Base-by-base conservation (phyloP, 176 grass and related monocot species). In the Typha latifolia region DNA sequence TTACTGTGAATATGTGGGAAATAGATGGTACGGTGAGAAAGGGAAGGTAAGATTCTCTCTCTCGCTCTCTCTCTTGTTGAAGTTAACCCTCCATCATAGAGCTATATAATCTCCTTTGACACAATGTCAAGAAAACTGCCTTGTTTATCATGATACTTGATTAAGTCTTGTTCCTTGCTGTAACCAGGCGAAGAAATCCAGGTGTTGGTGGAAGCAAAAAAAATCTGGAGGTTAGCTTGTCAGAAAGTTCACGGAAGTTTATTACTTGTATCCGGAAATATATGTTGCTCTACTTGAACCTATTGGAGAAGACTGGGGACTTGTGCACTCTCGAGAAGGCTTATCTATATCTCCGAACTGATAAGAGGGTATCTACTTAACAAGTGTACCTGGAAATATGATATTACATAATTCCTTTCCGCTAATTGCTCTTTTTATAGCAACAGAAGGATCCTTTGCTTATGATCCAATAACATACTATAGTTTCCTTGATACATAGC, bases 1-100 rank as follows among this genome's bases (percentile, higher is more conserved):
- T 92, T 77, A 92, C 94, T 34, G 81, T 92, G 69, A 89, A 92
- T 37, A 91, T 97, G 88, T 97, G 94, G 94, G 94, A 97, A 84
- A 92, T 97, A 74, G 94, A 97, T 84, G 89, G 94, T 26, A 84
- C 74, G 71, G 85, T 83, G 68, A 80, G 85, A 87, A 97, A 87
- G 69, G 89, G 94, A 92, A 92, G 94, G 89, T 85, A 76, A 77
- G 62, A 14, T 64, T 64, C 49, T 14, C 10, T 64, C 49, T 69
- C 49, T 14, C 10, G 61, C 49, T 69, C 24, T 26, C 24, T 26
- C 24, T 26, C 24, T 62, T 62, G 66, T 32, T 51, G 32, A 22
- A 15, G 50, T 16, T 53, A 49, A 10, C n/a, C 75, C 66, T 72
- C 47, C 49, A 31, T 37, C 22, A 66, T 69, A 26, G 7, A 37